Evolutionary conservation across 2,329 filamentous ascomycete genomes (phyloP), one percentile per base, ranked within the genome.

Genomic region (Xylariaceae sp.): DNA sequence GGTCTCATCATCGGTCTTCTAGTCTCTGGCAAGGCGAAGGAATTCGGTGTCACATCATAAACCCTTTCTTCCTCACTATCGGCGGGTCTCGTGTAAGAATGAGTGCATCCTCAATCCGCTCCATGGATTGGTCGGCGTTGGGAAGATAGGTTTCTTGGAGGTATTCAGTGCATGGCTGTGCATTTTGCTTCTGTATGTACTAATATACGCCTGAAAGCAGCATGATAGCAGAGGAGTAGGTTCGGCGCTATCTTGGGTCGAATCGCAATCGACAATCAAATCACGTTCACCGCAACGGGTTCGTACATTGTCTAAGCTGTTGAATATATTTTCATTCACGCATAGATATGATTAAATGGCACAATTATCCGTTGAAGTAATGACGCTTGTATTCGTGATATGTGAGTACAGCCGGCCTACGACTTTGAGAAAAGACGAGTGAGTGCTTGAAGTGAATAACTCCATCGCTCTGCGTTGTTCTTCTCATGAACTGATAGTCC

Each of bases 1-100:
- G 94, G 93, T 44, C 77, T 98, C 50, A 98, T 98, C 60, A 83
- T 98, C 54, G 93, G 94, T 34, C 78, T 98, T 41, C 75, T 98
- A 52, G 78, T 97, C 39, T 87, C 88, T 44, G 78, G 84, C 63
- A 95, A 93, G 68, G 89, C 93, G 19, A 63, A 72, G 18, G 87
- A 89, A 49, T 94, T 96, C 48, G 73, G 73, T 39, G 45, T 38
- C 32, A 37, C 43, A 48, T 61, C 62, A 39, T 56, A 48, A n/a
- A 3, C 22, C 4, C 9, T 15, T 19, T 35, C 28, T 24, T 16
- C 29, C 24, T 18, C 22, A 17, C 12, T 38, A 11, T 33, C 29
- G 33, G 43, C 31, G 43, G 34, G 34, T 37, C 45, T 47, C 49
- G 42, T 39, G 34, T 26, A 37, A 48, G 46, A 46, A 51, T 40